phyloP scores from a whole-genome alignment of 1,139 yeast genomes.

The Barnettozyma hawaiiensis region DNA sequence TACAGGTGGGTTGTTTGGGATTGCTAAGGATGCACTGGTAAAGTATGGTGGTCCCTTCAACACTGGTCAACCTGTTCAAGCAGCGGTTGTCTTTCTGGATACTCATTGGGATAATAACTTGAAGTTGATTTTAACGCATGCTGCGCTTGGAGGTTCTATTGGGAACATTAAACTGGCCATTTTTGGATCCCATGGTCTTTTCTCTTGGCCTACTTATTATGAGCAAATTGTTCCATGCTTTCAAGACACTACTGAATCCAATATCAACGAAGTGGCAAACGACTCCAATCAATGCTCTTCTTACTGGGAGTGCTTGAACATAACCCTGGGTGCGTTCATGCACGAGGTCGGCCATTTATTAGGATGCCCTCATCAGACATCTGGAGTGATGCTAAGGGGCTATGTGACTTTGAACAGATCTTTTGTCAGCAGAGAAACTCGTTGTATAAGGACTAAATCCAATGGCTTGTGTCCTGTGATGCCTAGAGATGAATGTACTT shows the following conservation, averaged over 20 bases:
- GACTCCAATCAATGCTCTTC: conserved; percentile 82
- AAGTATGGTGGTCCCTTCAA: conserved; percentile 49
- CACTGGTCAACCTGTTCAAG: conserved; percentile 51
- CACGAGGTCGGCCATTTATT: conserved; percentile 91
- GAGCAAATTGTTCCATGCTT: conserved; percentile 67
- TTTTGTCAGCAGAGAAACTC: conserved; percentile 67
- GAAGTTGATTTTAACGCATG: conserved; percentile 74
- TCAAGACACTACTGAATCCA: conserved; percentile 61
- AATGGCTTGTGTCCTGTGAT: conserved; percentile 44
- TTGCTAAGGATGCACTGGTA: conserved; percentile 69
- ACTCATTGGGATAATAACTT: conserved; percentile 67
- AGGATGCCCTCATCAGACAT: conserved; percentile 88
- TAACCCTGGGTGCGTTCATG: conserved; percentile 90
- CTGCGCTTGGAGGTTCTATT: conserved; percentile 90
- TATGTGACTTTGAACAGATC: conserved; percentile 77
- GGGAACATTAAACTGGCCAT: conserved; percentile 71
- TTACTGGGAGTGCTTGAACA: conserved; percentile 82
- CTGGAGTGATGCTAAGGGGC: conserved; percentile 87
- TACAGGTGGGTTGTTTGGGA: conserved; percentile 69
- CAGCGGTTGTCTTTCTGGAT: conserved; percentile 81
- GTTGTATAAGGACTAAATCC: conserved; percentile 48
- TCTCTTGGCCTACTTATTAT: conserved; percentile 79
- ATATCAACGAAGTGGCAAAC: conserved; percentile 73
- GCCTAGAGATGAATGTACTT: conserved; percentile 68
- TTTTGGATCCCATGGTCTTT: conserved; percentile 89